Base-by-base conservation (phyloP, 495 filamentous ascomycete genomes). In the Gamarada debralockiae region DNA sequence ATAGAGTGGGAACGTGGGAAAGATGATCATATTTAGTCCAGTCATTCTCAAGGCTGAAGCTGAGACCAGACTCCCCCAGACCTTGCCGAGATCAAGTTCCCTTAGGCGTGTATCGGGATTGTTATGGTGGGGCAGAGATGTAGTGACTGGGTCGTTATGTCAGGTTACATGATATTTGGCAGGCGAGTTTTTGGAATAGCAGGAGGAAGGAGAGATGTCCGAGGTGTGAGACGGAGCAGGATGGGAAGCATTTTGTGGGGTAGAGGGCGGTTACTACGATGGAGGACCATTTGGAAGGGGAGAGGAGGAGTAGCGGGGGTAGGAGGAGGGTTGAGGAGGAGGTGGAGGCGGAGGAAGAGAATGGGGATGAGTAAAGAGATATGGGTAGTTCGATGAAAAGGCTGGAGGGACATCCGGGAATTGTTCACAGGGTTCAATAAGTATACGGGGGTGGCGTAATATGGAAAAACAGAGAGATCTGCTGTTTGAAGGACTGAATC, bases 1-100 rank as follows among this genome's bases (percentile, higher is more conserved):
- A n/a, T n/a, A n/a, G n/a, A n/a, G n/a, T n/a, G n/a, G n/a, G n/a
- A n/a, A n/a, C n/a, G n/a, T n/a, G n/a, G n/a, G n/a, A n/a, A n/a
- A n/a, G n/a, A n/a, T n/a, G n/a, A n/a, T n/a, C n/a, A n/a, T n/a
- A n/a, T n/a, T n/a, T n/a, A n/a, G n/a, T n/a, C n/a, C n/a, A n/a
- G n/a, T n/a, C n/a, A n/a, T n/a, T n/a, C n/a, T n/a, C n/a, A n/a
- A n/a, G n/a, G n/a, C n/a, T n/a, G n/a, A n/a, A n/a, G n/a, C n/a
- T n/a, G n/a, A n/a, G n/a, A n/a, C n/a, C n/a, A n/a, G n/a, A n/a
- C n/a, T n/a, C n/a, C n/a, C n/a, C n/a, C n/a, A n/a, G n/a, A n/a
- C n/a, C n/a, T n/a, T n/a, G n/a, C n/a, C n/a, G n/a, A n/a, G 55
- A 86, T 98, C 64, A 95, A 93, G 79, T 80, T 83, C 53, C 97